A percentile compares a stretch with the other conserved stretches of the same genome.
phyloP scores from a whole-genome alignment of 169 alveolate genomes.

The Cryptosporidium viatorum region DNA sequence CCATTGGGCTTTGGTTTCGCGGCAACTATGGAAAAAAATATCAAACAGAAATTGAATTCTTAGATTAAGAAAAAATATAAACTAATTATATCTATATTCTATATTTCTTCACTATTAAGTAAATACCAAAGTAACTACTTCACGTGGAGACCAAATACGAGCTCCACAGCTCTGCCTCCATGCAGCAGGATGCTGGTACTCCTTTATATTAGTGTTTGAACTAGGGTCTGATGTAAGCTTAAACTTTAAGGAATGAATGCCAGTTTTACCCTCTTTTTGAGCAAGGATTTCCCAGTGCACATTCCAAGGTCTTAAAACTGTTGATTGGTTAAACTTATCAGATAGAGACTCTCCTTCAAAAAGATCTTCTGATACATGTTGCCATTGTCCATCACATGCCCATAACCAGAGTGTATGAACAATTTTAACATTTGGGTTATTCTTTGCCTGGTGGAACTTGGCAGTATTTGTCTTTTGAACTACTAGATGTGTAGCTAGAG shows the following conservation, averaged over 20 bases:
- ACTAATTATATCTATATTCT: constrained; percentile 86
- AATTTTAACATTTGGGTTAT: constrained; percentile 81
- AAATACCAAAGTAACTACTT: constrained; percentile 76
- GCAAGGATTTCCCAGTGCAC: constrained; percentile 89
- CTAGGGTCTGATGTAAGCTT: constrained; percentile 49
- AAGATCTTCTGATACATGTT: constrained; percentile 80
- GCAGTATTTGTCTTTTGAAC: constrained; percentile 91
- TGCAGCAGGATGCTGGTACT: constrained; percentile 70
- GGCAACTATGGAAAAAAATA: background rate
- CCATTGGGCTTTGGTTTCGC: background rate
- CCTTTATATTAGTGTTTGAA: constrained; percentile 44
- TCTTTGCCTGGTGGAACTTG: constrained; percentile 84
- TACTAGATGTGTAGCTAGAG: constrained; percentile 89
- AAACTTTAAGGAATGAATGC: constrained; percentile 52
- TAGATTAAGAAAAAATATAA: constrained; percentile 85
- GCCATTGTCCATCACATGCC: constrained; percentile 90
- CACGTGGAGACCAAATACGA: constrained; percentile 76
- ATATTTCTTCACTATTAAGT: constrained; percentile 82
- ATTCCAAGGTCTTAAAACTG: constrained; percentile 88
- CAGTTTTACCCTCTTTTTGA: constrained; percentile 67
- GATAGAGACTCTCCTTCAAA: constrained; percentile 90
- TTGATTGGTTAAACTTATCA: constrained; percentile 86
- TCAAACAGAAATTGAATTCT: constrained; percentile 80
- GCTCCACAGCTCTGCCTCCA: constrained; percentile 78
- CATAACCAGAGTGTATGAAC: constrained; percentile 92